Conservation (phyloP, 75 land plant species). For the Cryptomeria japonica region DNA sequence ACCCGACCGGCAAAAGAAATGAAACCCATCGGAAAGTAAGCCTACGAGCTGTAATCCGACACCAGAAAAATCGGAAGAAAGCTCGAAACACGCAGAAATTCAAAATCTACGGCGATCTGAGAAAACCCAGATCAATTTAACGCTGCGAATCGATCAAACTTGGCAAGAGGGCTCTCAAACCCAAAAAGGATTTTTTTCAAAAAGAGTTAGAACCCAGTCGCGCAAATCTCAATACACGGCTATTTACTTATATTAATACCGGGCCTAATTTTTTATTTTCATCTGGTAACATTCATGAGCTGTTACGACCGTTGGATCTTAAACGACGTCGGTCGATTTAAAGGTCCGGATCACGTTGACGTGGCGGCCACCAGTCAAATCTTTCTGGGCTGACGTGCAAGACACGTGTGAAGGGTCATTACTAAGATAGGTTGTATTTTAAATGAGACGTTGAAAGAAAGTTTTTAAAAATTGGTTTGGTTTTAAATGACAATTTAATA, state of each 20-base stretch:
- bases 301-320: not conserved
- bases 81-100: not conserved
- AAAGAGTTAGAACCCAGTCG: not conserved
- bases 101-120: not conserved
- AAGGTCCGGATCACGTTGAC: not conserved
- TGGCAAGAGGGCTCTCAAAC: not conserved
- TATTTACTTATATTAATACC: not conserved
- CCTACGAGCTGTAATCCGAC: not conserved
- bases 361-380: not conserved
- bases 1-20: conserved; percentile 61
- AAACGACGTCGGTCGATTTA: not conserved
- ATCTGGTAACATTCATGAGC: not conserved
- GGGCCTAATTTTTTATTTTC: not conserved
- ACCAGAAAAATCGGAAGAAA: not conserved
- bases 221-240: not conserved
- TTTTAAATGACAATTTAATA: not conserved
- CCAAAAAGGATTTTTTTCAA: not conserved
- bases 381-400: not conserved
- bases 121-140: not conserved
- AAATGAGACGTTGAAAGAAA: not conserved
- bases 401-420: not conserved
- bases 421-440: not conserved
- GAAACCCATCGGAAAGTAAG: conserved; percentile 47
- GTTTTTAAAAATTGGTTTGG: not conserved
- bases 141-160: not conserved